Percentiles rank a stretch among this genome's conserved stretches.
These are phyloP conservation scores for Fusarium sp. DNA, from an alignment of 2,329 filamentous ascomycete genomes.

Conservation along the genomic window DNA sequence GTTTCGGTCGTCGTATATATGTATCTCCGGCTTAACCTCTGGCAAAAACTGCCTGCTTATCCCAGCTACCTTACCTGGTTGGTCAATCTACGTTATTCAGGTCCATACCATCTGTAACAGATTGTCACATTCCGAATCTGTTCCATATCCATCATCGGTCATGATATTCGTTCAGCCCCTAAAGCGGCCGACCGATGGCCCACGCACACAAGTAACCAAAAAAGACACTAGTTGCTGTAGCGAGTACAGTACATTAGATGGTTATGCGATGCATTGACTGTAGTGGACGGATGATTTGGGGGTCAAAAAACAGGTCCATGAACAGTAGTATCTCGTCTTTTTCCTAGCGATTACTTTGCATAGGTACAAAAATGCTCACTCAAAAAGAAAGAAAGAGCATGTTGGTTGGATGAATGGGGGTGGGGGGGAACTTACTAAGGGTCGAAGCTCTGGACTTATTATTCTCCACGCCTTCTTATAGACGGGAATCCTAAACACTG, in stretches of 20 bases:
- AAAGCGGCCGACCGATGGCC: neutral
- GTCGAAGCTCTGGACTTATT: constrained; percentile 38
- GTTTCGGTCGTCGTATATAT: constrained; percentile 13
- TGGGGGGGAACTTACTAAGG: constrained; percentile 3
- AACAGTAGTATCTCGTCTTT: constrained; percentile 25
- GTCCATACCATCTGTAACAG: neutral
- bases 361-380: constrained; percentile 5
- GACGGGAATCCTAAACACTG: constrained; percentile 22
- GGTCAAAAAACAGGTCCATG: constrained; percentile 19
- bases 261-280: neutral
- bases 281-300: constrained; percentile 43
- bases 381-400: constrained; percentile 10
- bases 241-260: neutral
- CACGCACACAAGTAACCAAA: neutral
- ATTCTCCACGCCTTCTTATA: constrained; percentile 47
- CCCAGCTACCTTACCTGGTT: neutral
- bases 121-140: constrained; percentile 8
- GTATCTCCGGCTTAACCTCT: constrained; percentile 20
- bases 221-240: neutral
- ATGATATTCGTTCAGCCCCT: neutral
- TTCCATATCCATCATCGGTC: neutral
- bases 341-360: constrained; percentile 5
- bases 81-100: neutral
- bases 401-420: constrained; percentile 33
- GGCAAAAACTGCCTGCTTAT: neutral